These are phyloP conservation scores for Achlya hypogyna DNA, from an alignment of 352 stramenopile genomes.

Conservation along the genomic window DNA sequence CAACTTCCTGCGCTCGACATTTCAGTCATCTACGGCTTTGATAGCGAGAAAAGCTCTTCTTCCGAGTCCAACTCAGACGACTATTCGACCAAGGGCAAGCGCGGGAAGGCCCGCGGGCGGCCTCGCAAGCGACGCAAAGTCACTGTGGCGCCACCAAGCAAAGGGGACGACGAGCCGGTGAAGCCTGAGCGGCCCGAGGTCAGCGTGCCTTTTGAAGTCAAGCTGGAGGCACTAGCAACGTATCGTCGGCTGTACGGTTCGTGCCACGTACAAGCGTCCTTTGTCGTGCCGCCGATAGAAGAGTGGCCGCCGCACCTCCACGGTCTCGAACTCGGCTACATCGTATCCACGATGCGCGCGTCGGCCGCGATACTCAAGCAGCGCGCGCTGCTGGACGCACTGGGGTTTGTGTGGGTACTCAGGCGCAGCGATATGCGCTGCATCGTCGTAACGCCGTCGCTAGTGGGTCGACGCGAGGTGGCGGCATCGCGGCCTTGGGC, in stretches of 20 bases:
- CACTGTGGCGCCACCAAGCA: background rate
- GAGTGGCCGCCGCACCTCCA: background rate
- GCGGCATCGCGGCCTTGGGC: background rate
- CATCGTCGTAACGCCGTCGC: background rate
- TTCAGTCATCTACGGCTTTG: constrained; percentile 1
- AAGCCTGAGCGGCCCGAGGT: background rate
- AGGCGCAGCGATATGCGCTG: background rate
- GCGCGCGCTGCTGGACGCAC: background rate
- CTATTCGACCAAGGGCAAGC: too few relatives aligned
- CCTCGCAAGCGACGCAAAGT: background rate
- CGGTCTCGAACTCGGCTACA: background rate
- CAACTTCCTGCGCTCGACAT: background rate
- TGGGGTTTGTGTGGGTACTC: background rate
- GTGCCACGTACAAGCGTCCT: background rate
- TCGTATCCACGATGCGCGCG: background rate
- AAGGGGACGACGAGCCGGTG: background rate
- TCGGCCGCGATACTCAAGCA: background rate
- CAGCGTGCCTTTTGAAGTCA: background rate
- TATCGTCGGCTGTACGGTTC: background rate
- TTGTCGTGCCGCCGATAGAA: background rate
- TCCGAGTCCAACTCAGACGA: background rate
- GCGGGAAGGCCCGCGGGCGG: too few relatives aligned
- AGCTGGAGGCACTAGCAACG: background rate
- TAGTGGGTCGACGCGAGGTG: background rate
- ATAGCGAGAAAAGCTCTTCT: background rate